Conservation (phyloP, 2,329 filamentous ascomycete species). For the Fusarium sp. region DNA sequence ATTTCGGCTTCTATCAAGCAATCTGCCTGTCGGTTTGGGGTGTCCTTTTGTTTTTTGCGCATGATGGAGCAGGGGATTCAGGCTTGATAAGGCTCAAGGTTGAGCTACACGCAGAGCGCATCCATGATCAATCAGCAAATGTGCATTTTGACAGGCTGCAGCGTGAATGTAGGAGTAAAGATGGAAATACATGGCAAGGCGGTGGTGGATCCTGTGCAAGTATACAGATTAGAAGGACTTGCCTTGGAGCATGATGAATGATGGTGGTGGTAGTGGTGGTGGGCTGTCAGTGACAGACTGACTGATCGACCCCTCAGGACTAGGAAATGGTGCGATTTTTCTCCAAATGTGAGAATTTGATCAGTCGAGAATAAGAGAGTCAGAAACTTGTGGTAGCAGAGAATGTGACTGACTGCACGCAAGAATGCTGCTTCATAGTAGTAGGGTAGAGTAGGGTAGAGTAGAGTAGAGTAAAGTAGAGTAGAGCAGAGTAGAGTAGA, state of each 20-base stretch:
- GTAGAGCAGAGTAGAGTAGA: background rate
- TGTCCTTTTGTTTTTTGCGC: background rate
- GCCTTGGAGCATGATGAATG: background rate
- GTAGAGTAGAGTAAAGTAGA: too few relatives aligned
- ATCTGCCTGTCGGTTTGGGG: background rate
- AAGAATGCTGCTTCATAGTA: background rate
- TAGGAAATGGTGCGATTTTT: conserved; percentile 18
- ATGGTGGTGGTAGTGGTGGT: conserved; percentile 8
- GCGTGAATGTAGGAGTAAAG: conserved; percentile 16
- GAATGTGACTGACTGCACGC: background rate
- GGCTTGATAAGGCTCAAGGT: background rate
- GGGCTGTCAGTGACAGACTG: conserved; percentile 19
- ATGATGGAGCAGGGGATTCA: background rate
- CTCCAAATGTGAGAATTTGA: background rate
- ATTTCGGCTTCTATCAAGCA: conserved; percentile 21
- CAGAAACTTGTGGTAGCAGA: background rate
- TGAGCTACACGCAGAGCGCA: background rate
- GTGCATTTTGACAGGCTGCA: conserved; percentile 23
- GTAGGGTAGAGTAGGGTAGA: too few relatives aligned
- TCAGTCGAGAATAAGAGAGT: background rate
- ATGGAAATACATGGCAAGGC: conserved; percentile 25
- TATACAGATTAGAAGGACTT: conserved; percentile 17
- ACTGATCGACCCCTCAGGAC: conserved; percentile 18
- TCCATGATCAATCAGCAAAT: background rate
- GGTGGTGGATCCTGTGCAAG: conserved; percentile 13